A percentile compares a stretch with the other conserved stretches of the same genome.
These are phyloP conservation scores for Suillus subluteus DNA, from an alignment of 768 basidiomycete species.

Conservation along the genomic window DNA sequence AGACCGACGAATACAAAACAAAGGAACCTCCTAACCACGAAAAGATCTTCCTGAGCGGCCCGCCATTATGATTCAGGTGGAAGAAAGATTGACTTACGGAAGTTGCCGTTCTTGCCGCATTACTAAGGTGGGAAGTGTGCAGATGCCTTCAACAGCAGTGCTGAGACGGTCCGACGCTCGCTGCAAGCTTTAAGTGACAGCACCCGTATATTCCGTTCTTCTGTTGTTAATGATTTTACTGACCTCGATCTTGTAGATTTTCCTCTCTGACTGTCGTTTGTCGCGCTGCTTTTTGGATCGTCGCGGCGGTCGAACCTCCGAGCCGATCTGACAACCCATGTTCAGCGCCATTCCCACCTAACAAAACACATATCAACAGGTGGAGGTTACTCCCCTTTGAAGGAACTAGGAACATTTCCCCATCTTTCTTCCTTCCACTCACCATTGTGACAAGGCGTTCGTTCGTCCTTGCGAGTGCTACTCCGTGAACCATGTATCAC, in stretches of 20 bases:
- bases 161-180: not conserved
- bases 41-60: not conserved
- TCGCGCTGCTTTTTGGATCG: not conserved
- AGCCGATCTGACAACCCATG: slow-evolving; percentile 17
- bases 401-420: slow-evolving; percentile 5
- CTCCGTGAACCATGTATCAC: slow-evolving; percentile 16
- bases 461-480: slow-evolving; percentile 7
- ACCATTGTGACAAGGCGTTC: not conserved
- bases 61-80: too few relatives aligned
- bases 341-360: slow-evolving; percentile 18
- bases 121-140: slow-evolving; percentile 5
- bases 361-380: slow-evolving; percentile 27
- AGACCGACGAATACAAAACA: not conserved
- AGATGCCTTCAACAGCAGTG: not conserved
- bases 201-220: slow-evolving; percentile 8
- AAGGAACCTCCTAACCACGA: not conserved
- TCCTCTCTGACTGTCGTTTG: not conserved
- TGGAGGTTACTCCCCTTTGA: slow-evolving; percentile 9
- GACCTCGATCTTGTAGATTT: not conserved
- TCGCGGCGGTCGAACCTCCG: slow-evolving; percentile 9
- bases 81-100: not conserved
- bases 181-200: slow-evolving; percentile 4
- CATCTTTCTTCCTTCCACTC: slow-evolving; percentile 8
- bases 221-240: not conserved
- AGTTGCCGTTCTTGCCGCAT: not conserved